A percentile compares a stretch with the other conserved stretches of the same genome.
phyloP scores from a whole-genome alignment of 1,284 basidiomycete genomes.

The Calocybe gambosa region DNA sequence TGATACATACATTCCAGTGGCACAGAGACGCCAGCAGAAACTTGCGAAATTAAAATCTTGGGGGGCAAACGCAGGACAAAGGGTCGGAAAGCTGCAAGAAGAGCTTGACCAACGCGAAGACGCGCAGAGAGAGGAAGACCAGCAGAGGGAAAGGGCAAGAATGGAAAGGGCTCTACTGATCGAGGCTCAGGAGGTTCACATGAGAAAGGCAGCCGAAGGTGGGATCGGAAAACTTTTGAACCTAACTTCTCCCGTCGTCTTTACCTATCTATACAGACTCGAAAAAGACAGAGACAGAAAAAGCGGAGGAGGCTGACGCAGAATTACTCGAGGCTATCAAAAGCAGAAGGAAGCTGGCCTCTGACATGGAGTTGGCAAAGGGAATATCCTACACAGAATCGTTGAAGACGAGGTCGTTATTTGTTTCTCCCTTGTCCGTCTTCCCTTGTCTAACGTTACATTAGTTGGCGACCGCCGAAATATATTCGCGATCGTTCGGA shows the following conservation, averaged over 20 bases:
- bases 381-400: slow-evolving; percentile 90
- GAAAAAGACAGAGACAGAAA: slow-evolving; percentile 79
- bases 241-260: not conserved
- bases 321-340: slow-evolving; percentile 90
- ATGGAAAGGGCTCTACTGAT: slow-evolving; percentile 81
- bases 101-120: not conserved
- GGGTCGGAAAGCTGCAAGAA: slow-evolving; percentile 34
- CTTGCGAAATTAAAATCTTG: slow-evolving; percentile 67
- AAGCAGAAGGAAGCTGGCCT: slow-evolving; percentile 84
- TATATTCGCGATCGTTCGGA: slow-evolving; percentile 72
- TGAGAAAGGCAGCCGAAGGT: slow-evolving; percentile 78
- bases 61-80: slow-evolving; percentile 50
- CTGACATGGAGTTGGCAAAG: slow-evolving; percentile 88
- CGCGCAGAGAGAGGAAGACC: slow-evolving; percentile 65
- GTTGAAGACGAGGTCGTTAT: slow-evolving; percentile 68
- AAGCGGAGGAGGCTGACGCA: slow-evolving; percentile 83
- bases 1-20: slow-evolving; percentile 84
- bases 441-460: slow-evolving; percentile 1
- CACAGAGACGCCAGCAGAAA: slow-evolving; percentile 78
- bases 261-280: slow-evolving; percentile 50
- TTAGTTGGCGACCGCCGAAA: slow-evolving; percentile 82
- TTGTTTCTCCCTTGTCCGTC: not conserved
- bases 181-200: slow-evolving; percentile 91
- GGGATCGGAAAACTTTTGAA: slow-evolving; percentile 12
- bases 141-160: slow-evolving; percentile 63